Conservation (phyloP, 352 stramenopile genomes). For the Phytophthora lateralis region DNA sequence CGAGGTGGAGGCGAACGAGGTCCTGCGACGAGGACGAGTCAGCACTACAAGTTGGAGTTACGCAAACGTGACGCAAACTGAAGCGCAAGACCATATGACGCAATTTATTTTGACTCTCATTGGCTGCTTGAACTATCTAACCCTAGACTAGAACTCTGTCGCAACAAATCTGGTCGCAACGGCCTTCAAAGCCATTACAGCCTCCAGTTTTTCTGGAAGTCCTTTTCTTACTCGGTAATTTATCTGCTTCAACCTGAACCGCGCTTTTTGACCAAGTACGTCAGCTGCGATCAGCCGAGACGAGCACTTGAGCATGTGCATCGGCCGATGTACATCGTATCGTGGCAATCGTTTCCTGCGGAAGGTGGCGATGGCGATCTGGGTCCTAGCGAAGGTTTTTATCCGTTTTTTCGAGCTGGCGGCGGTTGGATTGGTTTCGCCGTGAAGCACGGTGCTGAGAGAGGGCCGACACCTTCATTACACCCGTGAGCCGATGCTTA, state of each 20-base stretch:
- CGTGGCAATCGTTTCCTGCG: too few species aligned
- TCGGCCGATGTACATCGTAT: neutral
- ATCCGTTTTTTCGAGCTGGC: too few species aligned
- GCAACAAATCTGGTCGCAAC: constrained; percentile 9
- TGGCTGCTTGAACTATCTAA: constrained; percentile 8
- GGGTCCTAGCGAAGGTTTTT: too few species aligned
- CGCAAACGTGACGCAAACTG: constrained; percentile 18
- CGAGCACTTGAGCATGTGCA: constrained; percentile 6
- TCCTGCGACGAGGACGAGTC: constrained; percentile 19
- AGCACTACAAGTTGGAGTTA: constrained; percentile 1
- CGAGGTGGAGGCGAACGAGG: neutral
- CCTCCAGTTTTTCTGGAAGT: constrained; percentile 6
- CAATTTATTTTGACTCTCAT: constrained; percentile 19
- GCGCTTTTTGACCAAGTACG: constrained; percentile 23
- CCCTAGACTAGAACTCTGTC: constrained; percentile 26
- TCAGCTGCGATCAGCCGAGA: constrained; percentile 4
- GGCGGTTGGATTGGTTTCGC: too few species aligned
- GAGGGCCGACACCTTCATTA: too few species aligned
- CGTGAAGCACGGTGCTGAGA: too few species aligned
- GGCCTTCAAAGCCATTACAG: constrained; percentile 12
- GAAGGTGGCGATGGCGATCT: too few species aligned
- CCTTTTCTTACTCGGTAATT: constrained; percentile 19
- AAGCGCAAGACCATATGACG: constrained; percentile 28
- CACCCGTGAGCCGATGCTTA: too few species aligned
- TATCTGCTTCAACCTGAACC: constrained; percentile 28